A percentile compares a stretch with the other conserved stretches of the same genome.
phyloP scores from a whole-genome alignment of 2,329 filamentous ascomycete genomes.

The Nothomitra cinnamomea region DNA sequence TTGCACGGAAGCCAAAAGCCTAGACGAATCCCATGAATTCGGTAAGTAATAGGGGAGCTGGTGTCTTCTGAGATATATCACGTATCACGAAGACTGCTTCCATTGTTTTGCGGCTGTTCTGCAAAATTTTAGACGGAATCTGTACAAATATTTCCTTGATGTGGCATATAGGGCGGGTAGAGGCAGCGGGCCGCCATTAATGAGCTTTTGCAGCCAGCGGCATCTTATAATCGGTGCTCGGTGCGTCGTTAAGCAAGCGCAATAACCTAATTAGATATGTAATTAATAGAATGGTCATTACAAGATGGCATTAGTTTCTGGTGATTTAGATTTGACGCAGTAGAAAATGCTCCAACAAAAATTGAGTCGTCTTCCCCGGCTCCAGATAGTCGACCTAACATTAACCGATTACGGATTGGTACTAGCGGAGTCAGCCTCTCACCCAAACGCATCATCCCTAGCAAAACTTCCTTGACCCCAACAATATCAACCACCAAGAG shows the following conservation, averaged over 20 bases:
- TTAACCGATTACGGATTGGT: background rate
- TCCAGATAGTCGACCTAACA: background rate
- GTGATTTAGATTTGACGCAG: too few relatives aligned
- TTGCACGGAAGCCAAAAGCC: slow-evolving; percentile 59
- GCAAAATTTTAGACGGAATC: background rate
- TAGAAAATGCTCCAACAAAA: too few relatives aligned
- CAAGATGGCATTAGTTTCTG: too few relatives aligned
- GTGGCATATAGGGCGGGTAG: too few relatives aligned
- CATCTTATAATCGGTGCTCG: too few relatives aligned
- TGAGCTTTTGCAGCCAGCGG: too few relatives aligned
- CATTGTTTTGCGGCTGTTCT: background rate
- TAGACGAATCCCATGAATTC: slow-evolving; percentile 2
- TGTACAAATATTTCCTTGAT: background rate
- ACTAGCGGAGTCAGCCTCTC: background rate
- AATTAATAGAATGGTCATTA: too few relatives aligned
- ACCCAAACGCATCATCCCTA: background rate
- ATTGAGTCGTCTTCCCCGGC: too few relatives aligned
- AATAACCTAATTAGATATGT: too few relatives aligned
- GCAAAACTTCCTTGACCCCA: slow-evolving; percentile 2
- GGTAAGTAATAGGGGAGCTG: background rate
- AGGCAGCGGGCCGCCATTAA: background rate
- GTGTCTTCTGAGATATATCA: background rate
- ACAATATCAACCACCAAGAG: background rate
- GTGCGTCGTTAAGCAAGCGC: too few relatives aligned
- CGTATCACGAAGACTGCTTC: background rate